A percentile compares a stretch with the other conserved stretches of the same genome.
Evolutionary conservation across 345 rosid species (phyloP).

Genomic region (Orychophragmus violaceus): DNA sequence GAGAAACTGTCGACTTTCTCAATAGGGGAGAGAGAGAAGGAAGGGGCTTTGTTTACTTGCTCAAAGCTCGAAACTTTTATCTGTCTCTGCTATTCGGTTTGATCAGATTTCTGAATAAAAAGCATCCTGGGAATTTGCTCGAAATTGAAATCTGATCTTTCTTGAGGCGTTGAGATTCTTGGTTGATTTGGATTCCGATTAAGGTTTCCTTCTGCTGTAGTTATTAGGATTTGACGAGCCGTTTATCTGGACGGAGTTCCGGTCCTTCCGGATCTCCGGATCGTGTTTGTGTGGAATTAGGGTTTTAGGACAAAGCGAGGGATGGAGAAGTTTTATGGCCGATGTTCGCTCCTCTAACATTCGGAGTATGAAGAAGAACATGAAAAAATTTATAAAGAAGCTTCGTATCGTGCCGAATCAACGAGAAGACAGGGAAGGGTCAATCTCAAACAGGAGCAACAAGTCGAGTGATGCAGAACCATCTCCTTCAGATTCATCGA

Average conservation of each 20-base stretch:
- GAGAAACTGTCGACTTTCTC: slow-evolving; percentile 23
- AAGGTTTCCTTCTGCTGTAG: not conserved
- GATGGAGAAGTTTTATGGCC: slow-evolving; percentile 63
- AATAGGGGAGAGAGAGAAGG: not conserved
- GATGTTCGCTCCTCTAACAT: slow-evolving; percentile 50
- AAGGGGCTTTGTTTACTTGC: slow-evolving; percentile 1
- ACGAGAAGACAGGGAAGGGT: slow-evolving; percentile 54
- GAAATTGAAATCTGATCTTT: slow-evolving; percentile 20
- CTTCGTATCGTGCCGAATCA: slow-evolving; percentile 65
- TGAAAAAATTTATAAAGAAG: slow-evolving; percentile 91
- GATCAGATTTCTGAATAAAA: slow-evolving; percentile 26
- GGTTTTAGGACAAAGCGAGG: slow-evolving; percentile 8
- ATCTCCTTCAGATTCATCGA: slow-evolving; percentile 42
- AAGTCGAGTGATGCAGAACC: slow-evolving; percentile 45
- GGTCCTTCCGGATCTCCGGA: slow-evolving; percentile 19
- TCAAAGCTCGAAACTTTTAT: slow-evolving; percentile 8
- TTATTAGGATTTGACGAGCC: slow-evolving; percentile 20
- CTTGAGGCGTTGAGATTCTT: not conserved
- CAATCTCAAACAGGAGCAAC: slow-evolving; percentile 50
- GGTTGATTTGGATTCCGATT: slow-evolving; percentile 12
- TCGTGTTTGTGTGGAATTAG: slow-evolving; percentile 15
- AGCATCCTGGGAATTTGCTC: not conserved
- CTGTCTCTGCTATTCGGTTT: slow-evolving; percentile 16
- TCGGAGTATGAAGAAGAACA: slow-evolving; percentile 37
- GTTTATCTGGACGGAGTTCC: slow-evolving; percentile 26